Evolutionary conservation across 768 basidiomycete species (phyloP).

Genomic region (Panellus pusillus): DNA sequence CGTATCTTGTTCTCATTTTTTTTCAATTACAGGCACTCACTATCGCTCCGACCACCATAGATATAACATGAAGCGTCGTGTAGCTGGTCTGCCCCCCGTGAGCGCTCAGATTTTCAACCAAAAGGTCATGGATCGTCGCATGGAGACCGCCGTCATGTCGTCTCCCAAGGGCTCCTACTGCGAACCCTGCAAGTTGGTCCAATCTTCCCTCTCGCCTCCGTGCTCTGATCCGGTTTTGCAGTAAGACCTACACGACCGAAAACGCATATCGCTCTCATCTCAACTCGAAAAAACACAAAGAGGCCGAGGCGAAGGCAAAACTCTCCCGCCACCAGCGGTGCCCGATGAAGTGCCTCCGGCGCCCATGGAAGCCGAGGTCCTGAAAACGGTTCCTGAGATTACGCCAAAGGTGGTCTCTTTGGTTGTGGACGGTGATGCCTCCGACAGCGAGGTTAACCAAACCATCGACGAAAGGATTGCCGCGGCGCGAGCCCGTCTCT

Average conservation of each 20-base stretch:
- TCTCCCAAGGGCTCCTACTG: conserved; percentile 65
- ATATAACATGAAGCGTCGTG: conserved; percentile 97
- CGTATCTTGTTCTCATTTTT: conserved; percentile 6
- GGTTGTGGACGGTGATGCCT: conserved; percentile 35
- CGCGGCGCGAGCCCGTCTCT: conserved; percentile 62
- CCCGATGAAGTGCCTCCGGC: conserved; percentile 20
- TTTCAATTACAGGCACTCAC: conserved; percentile 68
- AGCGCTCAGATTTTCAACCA: conserved; percentile 76
- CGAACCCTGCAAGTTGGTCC: conserved; percentile 77
- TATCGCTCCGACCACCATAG: conserved; percentile 94
- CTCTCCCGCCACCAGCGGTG: conserved; percentile 3
- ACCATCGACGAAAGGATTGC: conserved; percentile 77
- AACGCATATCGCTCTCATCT: conserved; percentile 89
- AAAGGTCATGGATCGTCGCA: conserved; percentile 79
- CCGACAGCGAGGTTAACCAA: conserved; percentile 47
- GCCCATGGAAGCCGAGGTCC: conserved; percentile 7
- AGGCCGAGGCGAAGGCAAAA: conserved; percentile 59
- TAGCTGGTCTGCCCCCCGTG: conserved; percentile 87
- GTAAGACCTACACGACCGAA: conserved; percentile 87
- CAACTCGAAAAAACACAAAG: conserved; percentile 86
- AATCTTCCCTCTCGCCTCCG: background rate
- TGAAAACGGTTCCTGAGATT: conserved; percentile 17
- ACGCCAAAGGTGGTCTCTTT: conserved; percentile 23
- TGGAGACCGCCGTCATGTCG: conserved; percentile 70
- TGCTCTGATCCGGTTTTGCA: conserved; percentile 29